Percentiles rank a stretch among this genome's conserved stretches.
phyloP scores from a whole-genome alignment of 352 stramenopile species.

The Globisporangium lucens region DNA sequence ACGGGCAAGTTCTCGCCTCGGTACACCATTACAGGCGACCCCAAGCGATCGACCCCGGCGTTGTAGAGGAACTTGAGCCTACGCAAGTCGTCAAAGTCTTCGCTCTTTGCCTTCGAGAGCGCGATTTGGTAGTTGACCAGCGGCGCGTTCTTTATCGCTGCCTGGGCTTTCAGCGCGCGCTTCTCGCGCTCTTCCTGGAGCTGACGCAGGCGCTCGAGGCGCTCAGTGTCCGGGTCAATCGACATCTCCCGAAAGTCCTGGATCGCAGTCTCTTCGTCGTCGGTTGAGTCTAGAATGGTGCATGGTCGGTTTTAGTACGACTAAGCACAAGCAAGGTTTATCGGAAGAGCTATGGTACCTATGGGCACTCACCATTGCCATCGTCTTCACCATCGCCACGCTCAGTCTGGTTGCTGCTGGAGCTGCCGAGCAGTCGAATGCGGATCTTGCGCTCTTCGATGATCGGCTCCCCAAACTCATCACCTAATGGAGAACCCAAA shows the following conservation, averaged over 20 bases:
- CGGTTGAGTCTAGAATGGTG: background rate
- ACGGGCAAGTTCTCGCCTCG: constrained; percentile 49
- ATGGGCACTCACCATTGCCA: constrained; percentile 9
- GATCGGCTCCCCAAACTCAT: constrained; percentile 75
- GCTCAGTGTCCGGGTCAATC: constrained; percentile 50
- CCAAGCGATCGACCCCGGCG: constrained; percentile 62
- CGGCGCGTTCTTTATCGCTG: constrained; percentile 11
- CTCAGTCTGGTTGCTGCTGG: constrained; percentile 15
- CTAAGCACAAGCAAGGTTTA: background rate
- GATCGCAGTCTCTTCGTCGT: constrained; percentile 43
- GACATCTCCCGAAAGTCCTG: constrained; percentile 61
- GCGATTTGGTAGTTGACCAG: constrained; percentile 35
- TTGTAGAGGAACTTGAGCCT: constrained; percentile 62
- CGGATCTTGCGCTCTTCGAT: constrained; percentile 82
- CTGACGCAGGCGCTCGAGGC: constrained; percentile 38
- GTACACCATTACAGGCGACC: constrained; percentile 68
- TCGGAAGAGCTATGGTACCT: constrained; percentile 2
- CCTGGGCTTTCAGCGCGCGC: constrained; percentile 13
- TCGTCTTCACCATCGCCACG: constrained; percentile 19
- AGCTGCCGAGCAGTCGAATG: constrained; percentile 34
- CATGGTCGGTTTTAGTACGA: background rate
- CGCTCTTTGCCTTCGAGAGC: constrained; percentile 40
- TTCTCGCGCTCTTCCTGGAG: constrained; percentile 33
- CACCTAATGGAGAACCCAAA: constrained; percentile 21
- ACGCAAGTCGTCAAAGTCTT: constrained; percentile 61